Evolutionary conservation across 2,329 filamentous ascomycete species (phyloP).

Genomic region (Aspergillus felis): DNA sequence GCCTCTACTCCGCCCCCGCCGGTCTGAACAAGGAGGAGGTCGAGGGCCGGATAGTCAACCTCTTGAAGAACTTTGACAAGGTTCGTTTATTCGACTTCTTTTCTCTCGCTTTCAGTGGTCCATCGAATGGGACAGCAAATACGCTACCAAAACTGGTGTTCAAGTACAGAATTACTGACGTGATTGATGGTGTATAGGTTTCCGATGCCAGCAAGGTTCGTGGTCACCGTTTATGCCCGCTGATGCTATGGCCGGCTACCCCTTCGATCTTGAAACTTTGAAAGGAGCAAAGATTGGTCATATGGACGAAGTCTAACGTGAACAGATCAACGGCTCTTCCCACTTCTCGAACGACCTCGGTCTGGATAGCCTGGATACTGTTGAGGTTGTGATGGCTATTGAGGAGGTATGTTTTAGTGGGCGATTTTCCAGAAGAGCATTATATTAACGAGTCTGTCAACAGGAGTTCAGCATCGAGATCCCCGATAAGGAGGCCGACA

Average conservation of each 20-base stretch:
- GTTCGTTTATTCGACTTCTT: constrained; percentile 46
- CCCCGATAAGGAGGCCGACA: constrained; percentile 92
- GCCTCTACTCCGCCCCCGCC: constrained; percentile 82
- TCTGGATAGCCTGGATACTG: constrained; percentile 94
- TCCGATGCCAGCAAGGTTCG: constrained; percentile 40
- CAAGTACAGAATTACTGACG: neutral
- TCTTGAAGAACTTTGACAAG: constrained; percentile 98
- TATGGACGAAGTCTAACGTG: constrained; percentile 20
- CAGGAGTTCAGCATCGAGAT: constrained; percentile 91
- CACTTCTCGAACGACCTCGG: constrained; percentile 98
- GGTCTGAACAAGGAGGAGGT: constrained; percentile 79
- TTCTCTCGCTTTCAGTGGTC: constrained; percentile 2
- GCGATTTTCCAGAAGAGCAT: constrained; percentile 10
- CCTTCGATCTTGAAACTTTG: neutral
- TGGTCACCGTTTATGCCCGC: neutral
- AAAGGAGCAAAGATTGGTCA: constrained; percentile 3
- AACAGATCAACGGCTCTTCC: constrained; percentile 72
- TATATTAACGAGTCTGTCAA: constrained; percentile 14
- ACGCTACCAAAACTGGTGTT: neutral
- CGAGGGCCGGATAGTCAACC: constrained; percentile 84
- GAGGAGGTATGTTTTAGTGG: constrained; percentile 67
- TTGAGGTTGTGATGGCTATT: constrained; percentile 99
- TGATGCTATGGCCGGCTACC: neutral
- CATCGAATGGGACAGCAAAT: neutral
- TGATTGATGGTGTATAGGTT: constrained; percentile 24